Percentiles rank a stretch among this genome's conserved stretches.
Evolutionary conservation across 176 grass and related monocot species (phyloP).

Genomic region (Zoysia pacifica): DNA sequence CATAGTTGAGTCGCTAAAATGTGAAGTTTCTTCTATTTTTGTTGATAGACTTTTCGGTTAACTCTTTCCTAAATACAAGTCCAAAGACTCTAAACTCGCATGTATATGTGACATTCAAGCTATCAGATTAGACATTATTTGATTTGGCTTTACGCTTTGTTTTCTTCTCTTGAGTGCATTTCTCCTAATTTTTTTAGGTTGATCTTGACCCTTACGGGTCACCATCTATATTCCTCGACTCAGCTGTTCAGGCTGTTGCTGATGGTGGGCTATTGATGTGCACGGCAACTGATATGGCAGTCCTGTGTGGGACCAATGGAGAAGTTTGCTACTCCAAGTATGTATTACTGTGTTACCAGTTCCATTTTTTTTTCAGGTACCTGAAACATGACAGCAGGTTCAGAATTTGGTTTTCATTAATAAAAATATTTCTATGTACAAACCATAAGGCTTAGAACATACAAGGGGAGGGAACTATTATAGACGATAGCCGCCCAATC

Average conservation of each 20-base stretch:
- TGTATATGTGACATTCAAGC: conserved; percentile 30
- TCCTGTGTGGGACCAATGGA: conserved; percentile 87
- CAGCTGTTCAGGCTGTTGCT: conserved; percentile 83
- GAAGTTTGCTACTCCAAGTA: conserved; percentile 98
- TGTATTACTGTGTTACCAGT: conserved; percentile 13
- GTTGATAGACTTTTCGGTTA: background rate
- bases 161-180: conserved; percentile 17
- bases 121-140: conserved; percentile 21
- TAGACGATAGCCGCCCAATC: background rate
- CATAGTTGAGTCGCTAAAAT: conserved; percentile 4
- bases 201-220: conserved; percentile 97
- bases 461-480: background rate
- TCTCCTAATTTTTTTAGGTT: conserved; percentile 48
- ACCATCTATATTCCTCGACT: conserved; percentile 91
- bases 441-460: background rate
- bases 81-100: background rate
- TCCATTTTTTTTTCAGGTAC: background rate
- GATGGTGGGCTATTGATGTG: conserved; percentile 96
- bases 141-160: background rate
- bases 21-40: conserved; percentile 27
- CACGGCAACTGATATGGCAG: conserved; percentile 96
- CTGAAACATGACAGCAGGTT: background rate
- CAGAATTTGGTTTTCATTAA: background rate
- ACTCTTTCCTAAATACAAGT: background rate
- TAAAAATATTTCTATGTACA: background rate